Base-by-base conservation (phyloP, 208 protist genomes). In the Wallacemonas rigidus region DNA sequence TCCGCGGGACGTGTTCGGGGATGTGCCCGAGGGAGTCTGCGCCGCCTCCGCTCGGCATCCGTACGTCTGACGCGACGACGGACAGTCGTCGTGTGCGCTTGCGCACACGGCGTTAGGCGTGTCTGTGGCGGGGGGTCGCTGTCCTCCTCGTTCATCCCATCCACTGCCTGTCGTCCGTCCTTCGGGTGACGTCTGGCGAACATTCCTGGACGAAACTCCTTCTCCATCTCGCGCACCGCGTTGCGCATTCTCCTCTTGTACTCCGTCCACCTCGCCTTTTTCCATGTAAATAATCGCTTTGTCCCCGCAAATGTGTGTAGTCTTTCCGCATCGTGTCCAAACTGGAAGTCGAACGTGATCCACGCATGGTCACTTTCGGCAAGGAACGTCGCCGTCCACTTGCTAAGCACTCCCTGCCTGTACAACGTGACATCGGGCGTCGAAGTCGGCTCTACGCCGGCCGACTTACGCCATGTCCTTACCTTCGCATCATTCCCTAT, bases 311-410 rank as follows among this genome's bases (percentile, higher is more conserved):
- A 51, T 51, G 47, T 51, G 12, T 15, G 12, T 12, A 51, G 12
- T 12, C 47, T 51, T 51, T 51, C 47, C 47, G 47, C 47, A 51
- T 51, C 47, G 8, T 51, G 47, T 51, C 47, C 51, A 56, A 56
- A 56, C 26, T 3, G 7, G 7, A 35, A 4, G 3, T 56, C 7
- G 51, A 56, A 56, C 14, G 51, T 56, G 51, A 56, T 56, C 51
- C 3, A n/a, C 7, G 3, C 51, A n/a, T 56, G 51, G 51, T 56
- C 51, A n/a, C 51, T 56, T 3, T 17, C 7, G n/a, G 14, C 7
- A 26, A 4, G 3, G 51, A 4, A 56, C 51, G 14, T 56, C 14
- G 51, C 14, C 51, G 11, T 3, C 51, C 51, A 56, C n/a, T 56
- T n/a, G 3, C 7, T 56, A 4, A 56, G 14, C n/a, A 35, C 14